Conservation (phyloP, 495 filamentous ascomycete species). For the Tuber indicum region DNA sequence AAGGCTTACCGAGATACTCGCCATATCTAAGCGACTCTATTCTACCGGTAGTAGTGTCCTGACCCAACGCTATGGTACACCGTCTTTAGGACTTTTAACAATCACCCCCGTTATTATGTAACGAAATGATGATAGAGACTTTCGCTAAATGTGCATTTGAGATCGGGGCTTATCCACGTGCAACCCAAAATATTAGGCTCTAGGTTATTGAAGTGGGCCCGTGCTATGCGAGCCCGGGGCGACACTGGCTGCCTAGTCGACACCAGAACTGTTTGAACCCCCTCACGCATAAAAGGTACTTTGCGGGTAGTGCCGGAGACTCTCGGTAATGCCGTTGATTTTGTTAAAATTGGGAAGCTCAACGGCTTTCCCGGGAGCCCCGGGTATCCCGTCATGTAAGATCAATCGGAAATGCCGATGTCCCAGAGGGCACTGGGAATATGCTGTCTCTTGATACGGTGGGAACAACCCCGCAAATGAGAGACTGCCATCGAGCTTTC, state of each 20-base stretch:
- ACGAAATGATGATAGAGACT: background rate
- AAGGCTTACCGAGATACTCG: conserved; percentile 5
- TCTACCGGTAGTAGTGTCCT: background rate
- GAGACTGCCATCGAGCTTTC: background rate
- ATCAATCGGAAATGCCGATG: background rate
- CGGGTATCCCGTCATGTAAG: background rate
- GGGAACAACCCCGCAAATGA: background rate
- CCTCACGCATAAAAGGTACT: background rate
- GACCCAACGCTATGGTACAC: background rate
- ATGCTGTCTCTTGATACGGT: background rate
- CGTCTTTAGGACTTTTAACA: background rate
- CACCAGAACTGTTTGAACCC: background rate
- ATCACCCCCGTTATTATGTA: background rate
- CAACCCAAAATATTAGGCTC: background rate
- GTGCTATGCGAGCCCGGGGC: background rate
- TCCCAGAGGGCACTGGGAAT: background rate
- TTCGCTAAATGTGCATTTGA: background rate
- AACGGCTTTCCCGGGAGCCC: background rate
- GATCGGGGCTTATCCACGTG: background rate
- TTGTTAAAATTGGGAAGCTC: background rate
- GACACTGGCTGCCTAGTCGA: background rate
- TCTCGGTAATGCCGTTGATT: background rate
- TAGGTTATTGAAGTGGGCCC: background rate
- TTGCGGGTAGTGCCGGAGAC: background rate
- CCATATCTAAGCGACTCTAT: background rate